These are phyloP conservation scores for Diplodia sapinea DNA, from an alignment of 2,329 filamentous ascomycete species.

Conservation along the genomic window DNA sequence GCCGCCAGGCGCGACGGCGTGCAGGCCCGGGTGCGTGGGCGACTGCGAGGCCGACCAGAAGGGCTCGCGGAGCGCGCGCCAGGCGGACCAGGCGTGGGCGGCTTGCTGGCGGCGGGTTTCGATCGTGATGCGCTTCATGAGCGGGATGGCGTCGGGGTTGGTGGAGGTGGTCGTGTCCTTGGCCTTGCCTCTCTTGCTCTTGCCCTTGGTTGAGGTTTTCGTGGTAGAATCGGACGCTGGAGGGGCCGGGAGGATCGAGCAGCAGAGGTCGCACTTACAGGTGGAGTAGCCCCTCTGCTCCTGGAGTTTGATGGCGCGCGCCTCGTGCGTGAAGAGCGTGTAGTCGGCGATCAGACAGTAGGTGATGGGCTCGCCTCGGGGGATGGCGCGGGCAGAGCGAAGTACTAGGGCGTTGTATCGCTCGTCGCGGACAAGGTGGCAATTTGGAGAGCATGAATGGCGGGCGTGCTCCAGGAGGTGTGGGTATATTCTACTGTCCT, in stretches of 20 bases:
- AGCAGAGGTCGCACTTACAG: not conserved
- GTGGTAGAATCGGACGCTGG: not conserved
- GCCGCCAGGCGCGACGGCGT: not conserved
- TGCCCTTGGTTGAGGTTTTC: too few species aligned
- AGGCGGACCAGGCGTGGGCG: not conserved
- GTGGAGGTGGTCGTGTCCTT: not conserved
- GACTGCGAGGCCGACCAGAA: not conserved
- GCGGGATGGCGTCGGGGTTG: constrained; percentile 4
- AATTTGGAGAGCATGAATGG: not conserved
- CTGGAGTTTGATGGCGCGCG: not conserved
- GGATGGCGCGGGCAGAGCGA: not conserved
- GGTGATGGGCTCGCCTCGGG: not conserved
- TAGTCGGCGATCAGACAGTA: not conserved
- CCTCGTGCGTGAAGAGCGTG: not conserved
- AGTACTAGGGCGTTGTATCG: not conserved
- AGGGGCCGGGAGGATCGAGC: not conserved
- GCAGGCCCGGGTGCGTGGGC: not conserved
- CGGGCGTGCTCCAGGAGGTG: not conserved
- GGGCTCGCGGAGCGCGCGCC: not conserved
- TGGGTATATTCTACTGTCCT: not conserved
- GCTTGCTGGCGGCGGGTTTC: not conserved
- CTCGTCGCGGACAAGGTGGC: not conserved
- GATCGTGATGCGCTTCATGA: not conserved
- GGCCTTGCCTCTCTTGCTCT: not conserved
- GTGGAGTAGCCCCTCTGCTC: not conserved